Base-by-base conservation (phyloP, 2,329 filamentous ascomycete genomes). In the Trichophyton verrucosum region DNA sequence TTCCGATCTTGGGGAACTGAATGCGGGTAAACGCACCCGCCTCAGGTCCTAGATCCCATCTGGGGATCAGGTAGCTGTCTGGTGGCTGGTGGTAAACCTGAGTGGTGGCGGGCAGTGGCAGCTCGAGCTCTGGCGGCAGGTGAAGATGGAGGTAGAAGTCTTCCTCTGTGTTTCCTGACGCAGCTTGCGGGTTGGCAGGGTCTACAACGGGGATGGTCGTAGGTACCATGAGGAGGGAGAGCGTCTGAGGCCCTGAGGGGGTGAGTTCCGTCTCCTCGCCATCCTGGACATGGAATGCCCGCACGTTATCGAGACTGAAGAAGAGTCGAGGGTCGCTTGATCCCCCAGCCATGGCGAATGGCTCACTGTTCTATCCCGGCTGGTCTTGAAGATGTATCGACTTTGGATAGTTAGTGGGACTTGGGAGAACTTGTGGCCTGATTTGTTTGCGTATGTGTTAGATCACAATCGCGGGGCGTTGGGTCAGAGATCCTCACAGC, bases 121-220 rank as follows among this genome's bases (percentile, higher is more conserved):
- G 83, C 68, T 97, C 92, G 67, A 99, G 84, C 79, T 96, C 92
- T 20, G 92, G 92, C 13, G 92, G 91, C 8, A 97, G 84, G 69
- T 96, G 91, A 24, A 99, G 83, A 74, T 97, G 92, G 3, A 99
- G 84, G 73, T 97, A 97, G 77, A 96, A 97, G 78, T 97, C 94
- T 72, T 96, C 88, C 70, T 91, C 87, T 3, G 82, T 80, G 3
- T 71, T 68, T 60, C 81, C 62, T 79, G 79, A 24, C 65, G 83
- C 79, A 53, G 80, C 79, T 60, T 83, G 80, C 51, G 83, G 77
- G 61, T 80, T 81, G 63, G 78, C 77, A 55, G 82, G 72, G 64
- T 80, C 78, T 56, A 81, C 74, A 64, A 80, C 88, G 24, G 86
- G 82, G 33, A 89, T 89, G 15, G 87, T 87, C 2, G 92, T 96